These are phyloP conservation scores for Daldinia decipiens DNA, from an alignment of 495 filamentous ascomycete species.

Conservation along the genomic window DNA sequence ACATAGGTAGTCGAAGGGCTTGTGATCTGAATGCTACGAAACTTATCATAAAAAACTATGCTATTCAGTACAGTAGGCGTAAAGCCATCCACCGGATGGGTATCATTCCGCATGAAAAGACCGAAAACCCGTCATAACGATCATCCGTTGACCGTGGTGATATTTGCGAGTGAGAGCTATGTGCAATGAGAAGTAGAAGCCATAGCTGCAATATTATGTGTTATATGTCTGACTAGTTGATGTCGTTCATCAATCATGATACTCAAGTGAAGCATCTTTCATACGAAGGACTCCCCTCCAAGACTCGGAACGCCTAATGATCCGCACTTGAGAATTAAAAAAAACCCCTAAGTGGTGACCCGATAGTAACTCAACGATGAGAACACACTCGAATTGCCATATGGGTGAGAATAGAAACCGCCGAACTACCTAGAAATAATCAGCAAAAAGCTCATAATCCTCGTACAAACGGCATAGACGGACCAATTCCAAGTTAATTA, in stretches of 20 bases:
- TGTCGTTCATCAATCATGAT: constrained; percentile 10
- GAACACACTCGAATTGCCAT: background rate
- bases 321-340: background rate
- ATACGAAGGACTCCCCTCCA: background rate
- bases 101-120: constrained; percentile 43
- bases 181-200: constrained; percentile 17
- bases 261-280: background rate
- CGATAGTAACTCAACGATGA: background rate
- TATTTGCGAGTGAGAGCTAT: constrained; percentile 33
- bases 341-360: background rate
- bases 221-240: constrained; percentile 2
- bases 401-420: background rate
- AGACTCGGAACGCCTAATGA: constrained; percentile 13
- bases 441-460: background rate
- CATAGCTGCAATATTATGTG: constrained; percentile 8
- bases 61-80: constrained; percentile 34
- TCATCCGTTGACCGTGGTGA: constrained; percentile 13
- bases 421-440: constrained; percentile 1
- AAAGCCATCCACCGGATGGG: constrained; percentile 38
- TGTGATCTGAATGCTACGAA: background rate
- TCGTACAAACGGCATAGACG: constrained; percentile 2
- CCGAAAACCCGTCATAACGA: constrained; percentile 19
- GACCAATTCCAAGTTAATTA: constrained; percentile 16
- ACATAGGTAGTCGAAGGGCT: too few species aligned
- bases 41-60: constrained; percentile 9